Evolutionary conservation across 441 rosid genomes (phyloP), one percentile per base, ranked within the genome.

Genomic region (Mallotus japonicus): DNA sequence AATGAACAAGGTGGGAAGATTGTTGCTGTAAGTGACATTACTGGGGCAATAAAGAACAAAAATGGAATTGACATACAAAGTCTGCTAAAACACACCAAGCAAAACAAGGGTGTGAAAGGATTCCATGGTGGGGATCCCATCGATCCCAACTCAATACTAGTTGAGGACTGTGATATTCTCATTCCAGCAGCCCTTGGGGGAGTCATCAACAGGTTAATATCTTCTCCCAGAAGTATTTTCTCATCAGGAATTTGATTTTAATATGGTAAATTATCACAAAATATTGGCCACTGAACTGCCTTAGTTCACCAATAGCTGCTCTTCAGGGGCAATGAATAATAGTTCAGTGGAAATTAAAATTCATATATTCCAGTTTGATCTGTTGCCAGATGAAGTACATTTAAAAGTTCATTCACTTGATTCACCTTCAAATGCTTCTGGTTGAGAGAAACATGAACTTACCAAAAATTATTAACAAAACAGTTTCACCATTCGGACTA

Each of bases 101-200:
- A 74, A 10, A 84, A 87, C 3, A 89, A 86, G 57, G 89, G 92
- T 76, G 84, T 93, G 73, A 86, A 82, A 67, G 85, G 87, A 67
- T 96, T 92, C 79, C 78, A 46, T 15, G 97, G 97, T 51, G 98
- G 88, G 64, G 97, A 92, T 22, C 64, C 89, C 17, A 86, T 96
- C 80, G 81, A 87, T 73, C 80, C 94, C 8, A 54, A 76, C 5
- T 95, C 90, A 74, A 72, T 96, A 59, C 83, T 96, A 42, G 87
- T 83, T 6, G 95, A 92, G 77, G 98, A 90, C 73, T 96, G 99
- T 22, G 99, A 96, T 73, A 91, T 96, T 81, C 99, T 96, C 49
- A 85, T 96, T 72, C 97, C 99, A 9, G 92, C 97, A 53, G 99
- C 99, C 70, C 87, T 96, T 67, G 98, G 97, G 12, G 98, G 99